Base-by-base conservation (phyloP, 495 filamentous ascomycete species). In the Aspergillus biplanus region DNA sequence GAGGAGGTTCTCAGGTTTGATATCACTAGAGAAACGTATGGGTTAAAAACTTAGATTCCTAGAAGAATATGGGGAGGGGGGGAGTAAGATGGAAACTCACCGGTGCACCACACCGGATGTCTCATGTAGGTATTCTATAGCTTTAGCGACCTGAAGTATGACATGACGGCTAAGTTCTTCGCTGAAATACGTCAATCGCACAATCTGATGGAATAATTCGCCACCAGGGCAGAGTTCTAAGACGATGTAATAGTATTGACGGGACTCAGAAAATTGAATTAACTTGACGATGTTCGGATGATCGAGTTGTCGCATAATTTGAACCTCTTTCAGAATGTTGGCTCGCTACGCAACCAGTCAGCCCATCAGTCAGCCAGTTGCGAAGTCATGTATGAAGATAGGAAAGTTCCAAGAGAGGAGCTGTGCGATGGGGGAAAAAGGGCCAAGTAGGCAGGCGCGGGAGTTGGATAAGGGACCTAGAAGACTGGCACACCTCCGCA, bases 201-300 rank as follows among this genome's bases (percentile, higher is more conserved):
- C 95, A 71, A 99, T 98, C 72, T 99, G 96, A 71, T 99, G 95
- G 82, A 99, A 99, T 16, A 99, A 78, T 77, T 99, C 95, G 72
- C 95, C 95, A 48, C 95, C 95, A 4, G 93, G 91, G 66, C 94
- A 96, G 39, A 99, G 86, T 75, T 99, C 96, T 39, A 99, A 85
- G 54, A 99, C 85, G 66, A 99, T 97, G 77, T 94, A 99, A 71
- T 99, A 99, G 69, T 97, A 97, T 77, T 97, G 92, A 42, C 82
- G 84, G 7, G 93, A 96, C 76, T 99, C 95, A 58, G 90, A 90
- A 70, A 99, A 99, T 68, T 96, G 90, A 66, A 97, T 84, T 21
- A 99, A 85, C 68, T 91, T 92, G 77, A 96, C 86, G 68, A 99
- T 92, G 69, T 97, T 97, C 21, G 93, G 93, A 67, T 99, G 96